Base-by-base conservation (phyloP, 78 protist species). In the Dictyostelium brefeldianum region DNA sequence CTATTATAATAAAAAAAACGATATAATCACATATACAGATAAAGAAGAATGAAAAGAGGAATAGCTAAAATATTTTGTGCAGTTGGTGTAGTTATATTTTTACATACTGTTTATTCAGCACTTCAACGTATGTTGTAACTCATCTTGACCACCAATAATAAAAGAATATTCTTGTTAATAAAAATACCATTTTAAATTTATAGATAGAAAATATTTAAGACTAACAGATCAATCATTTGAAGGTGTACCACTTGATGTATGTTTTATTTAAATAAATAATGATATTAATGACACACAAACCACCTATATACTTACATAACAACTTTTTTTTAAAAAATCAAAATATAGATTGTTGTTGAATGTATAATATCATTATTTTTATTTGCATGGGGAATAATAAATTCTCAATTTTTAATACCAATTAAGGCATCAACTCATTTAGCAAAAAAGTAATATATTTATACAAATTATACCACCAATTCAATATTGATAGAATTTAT, bases 161-260 rank as follows among this genome's bases (percentile, higher is more conserved):
- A n/a, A n/a, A n/a, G n/a, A n/a, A n/a, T n/a, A n/a, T n/a, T n/a
- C n/a, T n/a, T n/a, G n/a, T n/a, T n/a, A n/a, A n/a, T n/a, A n/a
- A n/a, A n/a, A n/a, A n/a, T n/a, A n/a, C n/a, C n/a, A n/a, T n/a
- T 11, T 27, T 15, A 4, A 5, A 41, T 27, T 14, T 22, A 64
- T n/a, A 87, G 93, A 87, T 51, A 74, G 84, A 64, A 87, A 73
- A 47, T 87, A 87, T 77, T 47, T 87, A 46, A 87, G 93, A 77
- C 51, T 87, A 20, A 77, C 84, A 50, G 75, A 87, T 65, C 81
- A 87, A 36, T 43, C 78, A 9, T 87, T 87, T 65, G 93, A 87
- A 14, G 78, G 81, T 87, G 80, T 87, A 17, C 93, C 93, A 11
- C 43, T 75, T 48, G 93, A 87, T 87, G 93, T 87, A 87, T 31